Evolutionary conservation across 805 yeast genomes (phyloP), one percentile per base, ranked within the genome.

Genomic region (Candida maesae): DNA sequence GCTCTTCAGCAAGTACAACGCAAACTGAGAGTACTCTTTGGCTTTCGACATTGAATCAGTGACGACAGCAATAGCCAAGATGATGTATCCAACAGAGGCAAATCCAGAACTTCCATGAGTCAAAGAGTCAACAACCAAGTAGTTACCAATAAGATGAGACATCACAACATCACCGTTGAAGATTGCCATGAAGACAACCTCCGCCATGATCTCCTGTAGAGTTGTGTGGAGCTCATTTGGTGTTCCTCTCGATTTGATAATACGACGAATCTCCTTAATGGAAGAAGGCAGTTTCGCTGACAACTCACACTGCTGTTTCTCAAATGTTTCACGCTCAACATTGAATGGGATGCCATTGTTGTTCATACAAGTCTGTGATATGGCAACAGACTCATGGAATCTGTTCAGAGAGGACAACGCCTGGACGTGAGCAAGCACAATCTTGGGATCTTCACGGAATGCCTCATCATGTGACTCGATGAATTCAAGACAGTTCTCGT

Each of bases 191-290:
- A 61, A 49, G 5, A 72, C 51, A 21, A 74, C 42, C 23, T 66
- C 70, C 33, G 65, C 49, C 13, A 73, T 58, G 19, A 74, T 55
- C 41, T 71, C 73, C 23, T 68, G 71, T 2, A 65, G 57, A 18
- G 71, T 49, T 5, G 55, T 34, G 2, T 60, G 50, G 8, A 53
- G 50, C 6, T 61, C 59, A 31, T 65, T 59, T 4, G 61, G 56
- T 7, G 61, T 50, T 2, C 41, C 47, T 10, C 40, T 38, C 1
- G 35, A 70, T 72, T 6, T 60, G 49, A 6, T 65, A 52, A 18
- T 64, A 40, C 2, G 25, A 15, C 44, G 36, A 8, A 39, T 32
- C 9, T 40, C 49, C 15, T 33, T 14, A 6, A 47, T 37, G 3
- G 44, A 39, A 5, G 35, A 34, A 1, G 77, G 76, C 1, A 71